Base-by-base conservation (phyloP, 495 filamentous ascomycete genomes). In the Polyplosphaeria fusca region DNA sequence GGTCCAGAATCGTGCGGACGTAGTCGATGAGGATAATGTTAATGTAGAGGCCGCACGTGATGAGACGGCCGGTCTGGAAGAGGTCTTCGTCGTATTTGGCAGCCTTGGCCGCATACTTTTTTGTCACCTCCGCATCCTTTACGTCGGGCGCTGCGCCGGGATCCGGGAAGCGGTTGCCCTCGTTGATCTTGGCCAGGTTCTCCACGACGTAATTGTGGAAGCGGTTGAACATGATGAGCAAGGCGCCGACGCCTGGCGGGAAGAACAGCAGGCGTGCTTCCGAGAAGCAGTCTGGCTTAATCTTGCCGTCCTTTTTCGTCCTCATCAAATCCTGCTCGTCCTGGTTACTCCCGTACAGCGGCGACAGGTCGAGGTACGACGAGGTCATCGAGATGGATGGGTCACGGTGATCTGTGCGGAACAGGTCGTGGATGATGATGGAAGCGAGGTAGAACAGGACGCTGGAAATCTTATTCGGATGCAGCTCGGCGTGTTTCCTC, bases 361-460 rank as follows among this genome's bases (percentile, higher is more conserved):
- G 91, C 1, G 85, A 79, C 12, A 96, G 76, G 58, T 96, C 91
- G 14, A 96, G 74, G 63, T 92, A 96, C 0, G 87, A 91, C 0
- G 88, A 93, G 0, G 88, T 91, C 64, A 83, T 76, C 22, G 83
- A 87, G 45, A 79, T 83, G 47, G 73, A 79, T 24, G 63, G 68
- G 62, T 87, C 77, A 0, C 61, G 55, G 16, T 77, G 79, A 58
- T 83, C 76, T 0, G 84, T 87, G 52, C 82, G 76, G 68, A 87
- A 87, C 13, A 82, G 67, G 63, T 87, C 84, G 60, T 96, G 91
- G 64, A 93, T 95, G 57, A 96, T 91, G 51, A 95, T 88, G 14
- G 84, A 87, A 5, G 89, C 91, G 67, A 91, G 81, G 61, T 96
- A 91, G 77, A 91, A 96, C 12, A 96, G 73, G 51, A 95, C 78